phyloP scores from a whole-genome alignment of 139 green algal species.

The Tetratostichococcus sp. region DNA sequence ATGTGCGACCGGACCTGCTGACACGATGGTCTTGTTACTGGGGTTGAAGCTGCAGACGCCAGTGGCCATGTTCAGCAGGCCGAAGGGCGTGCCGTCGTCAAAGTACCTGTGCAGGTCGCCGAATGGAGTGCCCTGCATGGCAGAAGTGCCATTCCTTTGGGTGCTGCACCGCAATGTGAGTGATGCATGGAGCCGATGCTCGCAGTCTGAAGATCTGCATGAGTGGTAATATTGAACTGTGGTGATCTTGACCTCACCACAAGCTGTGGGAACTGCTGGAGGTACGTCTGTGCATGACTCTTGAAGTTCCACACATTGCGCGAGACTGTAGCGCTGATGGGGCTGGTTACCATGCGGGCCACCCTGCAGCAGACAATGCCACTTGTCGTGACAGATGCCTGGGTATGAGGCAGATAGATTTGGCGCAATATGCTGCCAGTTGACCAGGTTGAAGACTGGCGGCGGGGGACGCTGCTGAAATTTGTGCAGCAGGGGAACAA shows the following conservation, averaged over 20 bases:
- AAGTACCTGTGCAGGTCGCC: neutral
- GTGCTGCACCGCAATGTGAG: too few species aligned
- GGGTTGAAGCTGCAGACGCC: neutral
- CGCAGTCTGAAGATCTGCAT: too few species aligned
- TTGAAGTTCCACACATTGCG: neutral
- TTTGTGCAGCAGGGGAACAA: too few species aligned
- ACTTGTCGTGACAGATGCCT: too few species aligned
- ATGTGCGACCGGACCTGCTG: neutral
- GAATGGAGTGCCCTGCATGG: neutral
- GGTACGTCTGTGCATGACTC: neutral
- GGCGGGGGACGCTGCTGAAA: too few species aligned
- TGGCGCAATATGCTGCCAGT: too few species aligned
- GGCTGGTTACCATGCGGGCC: neutral
- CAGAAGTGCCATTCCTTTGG: too few species aligned
- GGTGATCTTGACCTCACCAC: too few species aligned
- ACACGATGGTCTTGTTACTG: neutral
- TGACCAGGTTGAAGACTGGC: too few species aligned
- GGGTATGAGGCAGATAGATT: too few species aligned
- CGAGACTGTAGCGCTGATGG: neutral
- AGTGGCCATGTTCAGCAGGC: neutral
- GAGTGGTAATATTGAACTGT: too few species aligned
- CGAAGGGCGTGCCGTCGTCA: neutral
- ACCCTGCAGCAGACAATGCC: neutral
- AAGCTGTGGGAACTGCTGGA: conserved; percentile 1
- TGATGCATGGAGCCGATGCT: too few species aligned